phyloP scores from a whole-genome alignment of 352 stramenopile species.

The Phytophthora pinifolia region DNA sequence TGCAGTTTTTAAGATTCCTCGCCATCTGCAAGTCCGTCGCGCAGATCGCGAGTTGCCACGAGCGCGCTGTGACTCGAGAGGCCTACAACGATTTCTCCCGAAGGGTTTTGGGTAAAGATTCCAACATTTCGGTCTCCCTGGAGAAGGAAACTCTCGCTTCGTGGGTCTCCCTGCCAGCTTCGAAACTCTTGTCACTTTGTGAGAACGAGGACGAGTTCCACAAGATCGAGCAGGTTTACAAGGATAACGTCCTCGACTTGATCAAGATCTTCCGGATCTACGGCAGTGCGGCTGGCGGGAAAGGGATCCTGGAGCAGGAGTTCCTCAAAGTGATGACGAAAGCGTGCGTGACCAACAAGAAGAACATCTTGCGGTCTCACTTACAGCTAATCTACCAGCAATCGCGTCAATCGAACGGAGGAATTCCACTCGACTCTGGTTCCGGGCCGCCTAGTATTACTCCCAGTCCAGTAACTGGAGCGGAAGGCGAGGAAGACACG shows the following conservation, averaged over 20 bases:
- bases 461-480: not conserved
- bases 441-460: constrained; percentile 8
- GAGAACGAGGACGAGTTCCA: constrained; percentile 62
- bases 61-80: constrained; percentile 45
- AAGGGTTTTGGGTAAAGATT: constrained; percentile 67
- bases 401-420: constrained; percentile 38
- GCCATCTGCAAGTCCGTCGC: constrained; percentile 51
- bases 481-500: constrained; percentile 41
- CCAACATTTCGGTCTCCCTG: constrained; percentile 63
- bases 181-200: constrained; percentile 58
- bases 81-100: constrained; percentile 69
- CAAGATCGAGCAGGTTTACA: constrained; percentile 67
- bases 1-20: constrained; percentile 59
- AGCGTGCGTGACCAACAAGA: constrained; percentile 74
- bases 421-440: not conserved
- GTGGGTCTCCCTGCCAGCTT: constrained; percentile 47
- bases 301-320: constrained; percentile 76
- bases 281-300: constrained; percentile 58
- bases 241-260: constrained; percentile 75
- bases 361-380: constrained; percentile 74
- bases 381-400: constrained; percentile 80
- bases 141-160: constrained; percentile 72
- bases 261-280: constrained; percentile 83
- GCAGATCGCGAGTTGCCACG: constrained; percentile 57
- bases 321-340: constrained; percentile 86